A percentile compares a stretch with the other conserved stretches of the same genome.
Evolutionary conservation across 345 rosid species (phyloP).

Genomic region (Anastatica hierochuntica): DNA sequence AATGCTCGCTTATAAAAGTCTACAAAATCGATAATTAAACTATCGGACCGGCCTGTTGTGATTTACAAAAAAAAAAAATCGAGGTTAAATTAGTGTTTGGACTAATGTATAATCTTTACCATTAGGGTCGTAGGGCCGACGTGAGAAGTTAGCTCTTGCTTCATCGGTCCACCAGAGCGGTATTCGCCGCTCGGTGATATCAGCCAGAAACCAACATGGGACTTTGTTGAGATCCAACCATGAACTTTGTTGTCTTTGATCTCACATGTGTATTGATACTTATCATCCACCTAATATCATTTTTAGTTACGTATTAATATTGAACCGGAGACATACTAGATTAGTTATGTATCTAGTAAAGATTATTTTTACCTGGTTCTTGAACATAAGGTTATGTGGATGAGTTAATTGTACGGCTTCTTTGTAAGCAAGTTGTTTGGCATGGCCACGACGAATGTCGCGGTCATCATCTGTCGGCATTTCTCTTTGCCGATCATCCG

Average conservation of each 20-base stretch:
- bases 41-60: too few species aligned
- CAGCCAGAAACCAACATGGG: constrained; percentile 72
- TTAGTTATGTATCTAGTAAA: too few species aligned
- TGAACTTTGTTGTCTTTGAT: constrained; percentile 53
- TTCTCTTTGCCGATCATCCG: constrained; percentile 54
- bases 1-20: constrained; percentile 86
- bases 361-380: constrained; percentile 45
- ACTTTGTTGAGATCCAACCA: constrained; percentile 69
- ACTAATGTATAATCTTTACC: constrained; percentile 36
- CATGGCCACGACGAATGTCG: constrained; percentile 35
- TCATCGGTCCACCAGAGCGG: constrained; percentile 59
- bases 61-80: too few species aligned
- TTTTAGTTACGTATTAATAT: too few species aligned
- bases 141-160: constrained; percentile 90
- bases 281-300: constrained; percentile 76
- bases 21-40: constrained; percentile 5
- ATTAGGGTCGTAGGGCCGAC: constrained; percentile 56
- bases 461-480: constrained; percentile 89
- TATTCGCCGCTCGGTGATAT: constrained; percentile 70
- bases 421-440: constrained; percentile 37
- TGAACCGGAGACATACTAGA: too few species aligned
- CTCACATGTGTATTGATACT: constrained; percentile 64
- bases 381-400: constrained; percentile 53
- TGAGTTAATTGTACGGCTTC: constrained; percentile 69
- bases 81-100: not conserved